Percentiles rank a stretch among this genome's conserved stretches.
These are phyloP conservation scores for Salvia rosmarinus DNA, from an alignment of 257 asterid genomes.

Conservation along the genomic window DNA sequence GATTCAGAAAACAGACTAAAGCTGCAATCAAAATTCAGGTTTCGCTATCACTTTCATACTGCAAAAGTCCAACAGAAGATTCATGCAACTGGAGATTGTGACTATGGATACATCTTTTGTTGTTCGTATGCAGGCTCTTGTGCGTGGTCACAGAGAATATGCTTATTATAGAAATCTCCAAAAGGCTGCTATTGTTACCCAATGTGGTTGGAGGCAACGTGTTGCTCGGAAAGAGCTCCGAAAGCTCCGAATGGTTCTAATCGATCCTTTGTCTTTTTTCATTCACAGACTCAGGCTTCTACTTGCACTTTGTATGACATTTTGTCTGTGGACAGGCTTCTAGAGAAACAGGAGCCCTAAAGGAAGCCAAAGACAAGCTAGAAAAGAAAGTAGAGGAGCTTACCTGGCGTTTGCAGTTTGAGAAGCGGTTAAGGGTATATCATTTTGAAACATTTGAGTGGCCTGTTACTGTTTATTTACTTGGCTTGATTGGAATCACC, in stretches of 20 bases:
- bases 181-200: slow-evolving; percentile 81
- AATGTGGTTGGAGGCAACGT: slow-evolving; percentile 93
- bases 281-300: no score
- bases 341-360: slow-evolving; percentile 95
- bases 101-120: no score
- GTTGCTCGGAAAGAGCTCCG: slow-evolving; percentile 97
- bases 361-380: slow-evolving; percentile 93
- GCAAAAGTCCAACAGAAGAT: slow-evolving; percentile 23
- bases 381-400: slow-evolving; percentile 99
- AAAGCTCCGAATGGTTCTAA: slow-evolving; percentile 77
- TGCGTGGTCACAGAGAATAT: slow-evolving; percentile 70
- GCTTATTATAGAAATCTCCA: slow-evolving; percentile 77
- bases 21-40: slow-evolving; percentile 94
- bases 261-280: slow-evolving; percentile 41
- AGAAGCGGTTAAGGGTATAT: slow-evolving; percentile 89
- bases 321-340: no score
- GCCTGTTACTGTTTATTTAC: no score
- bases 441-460: no score
- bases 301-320: slow-evolving; percentile 24
- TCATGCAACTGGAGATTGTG: no score
- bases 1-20: slow-evolving; percentile 84
- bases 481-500: no score
- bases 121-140: slow-evolving; percentile 63
- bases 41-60: slow-evolving; percentile 31
- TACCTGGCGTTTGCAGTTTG: slow-evolving; percentile 97